Base-by-base conservation (phyloP, 768 basidiomycete genomes). In the Melanogaster broomeanus region DNA sequence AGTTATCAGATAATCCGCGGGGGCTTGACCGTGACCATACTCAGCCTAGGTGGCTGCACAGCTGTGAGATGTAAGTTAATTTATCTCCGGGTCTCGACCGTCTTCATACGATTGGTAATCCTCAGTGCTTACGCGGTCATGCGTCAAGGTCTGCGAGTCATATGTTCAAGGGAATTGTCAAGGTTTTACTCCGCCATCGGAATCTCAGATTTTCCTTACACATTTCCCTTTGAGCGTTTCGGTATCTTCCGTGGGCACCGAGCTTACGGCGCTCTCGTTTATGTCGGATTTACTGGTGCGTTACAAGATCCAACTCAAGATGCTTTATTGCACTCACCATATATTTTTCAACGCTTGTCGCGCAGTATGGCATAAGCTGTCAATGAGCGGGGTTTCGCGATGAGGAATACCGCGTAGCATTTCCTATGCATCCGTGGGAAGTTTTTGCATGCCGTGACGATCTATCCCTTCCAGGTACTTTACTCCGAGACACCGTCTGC, bases 151-250 rank as follows among this genome's bases (percentile, higher is more conserved):
- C n/a, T n/a, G n/a, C n/a, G n/a, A n/a, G 19, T 45, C 54, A 52
- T 54, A 53, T 39, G 31, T 49, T 53, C 42, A 24, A 42, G 37
- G 46, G 42, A 28, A 41, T 28, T 39, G 43, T 48, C 51, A 56
- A 59, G 48, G 38, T 45, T 55, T 45, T 55, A 42, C 18, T 45
- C 19, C 11, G 39, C n/a, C 37, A 12, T 31, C 39, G 34, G n/a
- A 64, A 67, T 68, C 68, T 70, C 43, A 70, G 64, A 66, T 67
- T 70, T 46, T n/a, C n/a, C n/a, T n/a, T n/a, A n/a, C n/a, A n/a
- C n/a, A n/a, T n/a, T n/a, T n/a, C n/a, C n/a, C n/a, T n/a, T n/a
- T n/a, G 42, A 55, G 54, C 44, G 31, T 39, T 48, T 57, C 69
- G 63, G 68, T 55, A 54, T 57, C 42, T 57, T 51, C 64, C 56